Evolutionary conservation across 257 asterid species (phyloP), one percentile per base, ranked within the genome.

Genomic region (Solanum chmielewskii): DNA sequence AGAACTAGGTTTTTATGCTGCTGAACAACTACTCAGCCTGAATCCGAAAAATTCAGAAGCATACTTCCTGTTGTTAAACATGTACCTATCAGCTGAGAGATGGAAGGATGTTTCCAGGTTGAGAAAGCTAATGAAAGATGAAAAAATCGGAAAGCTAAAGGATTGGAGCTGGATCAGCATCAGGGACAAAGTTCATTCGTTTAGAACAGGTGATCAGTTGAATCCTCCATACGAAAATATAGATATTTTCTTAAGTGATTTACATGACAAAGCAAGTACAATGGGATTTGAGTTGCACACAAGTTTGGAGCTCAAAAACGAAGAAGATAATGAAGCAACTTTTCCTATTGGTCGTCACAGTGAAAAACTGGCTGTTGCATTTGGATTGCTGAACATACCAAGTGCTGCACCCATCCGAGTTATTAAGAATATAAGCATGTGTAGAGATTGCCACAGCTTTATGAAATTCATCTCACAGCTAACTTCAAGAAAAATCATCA

Each of bases 151-250:
- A 74, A 94, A 91, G 86, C 21, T 93, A 9, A 88, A 64, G 62
- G 98, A 96, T 64, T 93, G 96, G 95, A 96, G 99, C 78, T 93
- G 99, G 99, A 92, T 94, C 42, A 95, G 90, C 92, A 92, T 95
- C 39, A 90, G 92, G 87, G 90, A 94, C 89, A 92, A 91, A 89
- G 98, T 95, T 85, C 86, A 93, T 88, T 87, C 98, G 1, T 96
- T 96, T 91, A 91, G 91, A 85, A 33, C 87, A 37, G 90, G 88
- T n/a, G 90, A 88, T 73, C 90, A 84, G 80, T 84, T 75, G 29
- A 90, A 84, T 47, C 89, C 64, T 47, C 88, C 74, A 20, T 83
- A 85, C 0, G 92, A 74, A 60, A 96, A 92, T 86, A 88, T 91
- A 33, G 87, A 41, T 23, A 87, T 62, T 14, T 56, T 89, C 83